Percentiles rank a stretch among this genome's conserved stretches.
These are phyloP conservation scores for Xylariaceae sp. DNA, from an alignment of 2,329 filamentous ascomycete genomes.

Conservation along the genomic window DNA sequence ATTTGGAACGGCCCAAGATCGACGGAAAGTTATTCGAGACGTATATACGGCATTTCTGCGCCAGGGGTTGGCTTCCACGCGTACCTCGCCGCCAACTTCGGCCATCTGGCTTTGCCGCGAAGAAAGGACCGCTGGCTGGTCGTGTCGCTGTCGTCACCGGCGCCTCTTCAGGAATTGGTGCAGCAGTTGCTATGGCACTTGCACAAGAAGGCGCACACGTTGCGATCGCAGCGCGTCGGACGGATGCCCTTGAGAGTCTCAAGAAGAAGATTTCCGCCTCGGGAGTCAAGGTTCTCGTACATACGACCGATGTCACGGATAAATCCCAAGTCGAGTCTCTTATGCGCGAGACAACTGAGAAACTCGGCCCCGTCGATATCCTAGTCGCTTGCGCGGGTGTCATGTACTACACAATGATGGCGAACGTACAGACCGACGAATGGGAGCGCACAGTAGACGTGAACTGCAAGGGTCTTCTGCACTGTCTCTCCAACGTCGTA, in stretches of 20 bases:
- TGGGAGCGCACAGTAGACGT: conserved; percentile 81
- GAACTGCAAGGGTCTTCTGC: conserved; percentile 77
- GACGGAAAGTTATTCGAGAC: conserved; percentile 67
- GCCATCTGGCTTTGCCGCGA: conserved; percentile 28
- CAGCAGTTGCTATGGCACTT: conserved; percentile 64
- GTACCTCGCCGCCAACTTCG: conserved; percentile 48
- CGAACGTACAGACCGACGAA: conserved; percentile 65
- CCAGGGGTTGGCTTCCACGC: conserved; percentile 66
- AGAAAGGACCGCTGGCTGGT: conserved; percentile 57
- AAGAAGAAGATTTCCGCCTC: conserved; percentile 49
- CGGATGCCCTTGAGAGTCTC: conserved; percentile 61
- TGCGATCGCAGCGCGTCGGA: conserved; percentile 65
- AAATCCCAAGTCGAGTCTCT: conserved; percentile 61
- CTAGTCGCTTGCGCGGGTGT: conserved; percentile 77
- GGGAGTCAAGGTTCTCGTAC: conserved; percentile 61
- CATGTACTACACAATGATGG: conserved; percentile 89
- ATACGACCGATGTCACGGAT: conserved; percentile 68
- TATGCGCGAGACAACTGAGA: conserved; percentile 50
- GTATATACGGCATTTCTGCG: conserved; percentile 75
- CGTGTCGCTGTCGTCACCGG: conserved; percentile 73
- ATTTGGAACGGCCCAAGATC: conserved; percentile 61
- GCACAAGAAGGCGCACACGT: conserved; percentile 67
- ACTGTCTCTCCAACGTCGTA: conserved; percentile 64
- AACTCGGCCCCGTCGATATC: conserved; percentile 70
- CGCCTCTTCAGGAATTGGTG: conserved; percentile 73